Conservation (phyloP, 2,329 filamentous ascomycete genomes). For the Alternaria conjuncta region DNA sequence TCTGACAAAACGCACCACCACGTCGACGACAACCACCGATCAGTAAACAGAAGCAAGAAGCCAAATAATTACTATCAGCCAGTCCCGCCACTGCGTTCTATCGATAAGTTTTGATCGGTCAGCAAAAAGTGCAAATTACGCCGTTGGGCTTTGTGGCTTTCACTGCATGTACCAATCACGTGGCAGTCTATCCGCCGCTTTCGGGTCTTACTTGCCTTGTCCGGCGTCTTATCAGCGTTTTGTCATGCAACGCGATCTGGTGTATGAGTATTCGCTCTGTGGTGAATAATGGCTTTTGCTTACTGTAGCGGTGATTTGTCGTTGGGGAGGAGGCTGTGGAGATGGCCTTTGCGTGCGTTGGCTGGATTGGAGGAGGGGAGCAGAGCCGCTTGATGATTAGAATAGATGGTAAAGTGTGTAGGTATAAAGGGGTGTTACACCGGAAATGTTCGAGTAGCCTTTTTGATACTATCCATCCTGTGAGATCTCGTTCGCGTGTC, state of each 20-base stretch:
- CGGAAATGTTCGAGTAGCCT: background rate
- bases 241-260: background rate
- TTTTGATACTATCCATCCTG: accelerated
- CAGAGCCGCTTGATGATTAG: background rate
- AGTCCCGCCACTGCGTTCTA: background rate
- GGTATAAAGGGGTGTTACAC: background rate
- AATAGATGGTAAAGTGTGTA: background rate
- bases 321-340: background rate
- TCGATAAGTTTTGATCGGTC: background rate
- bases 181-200: background rate
- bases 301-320: background rate
- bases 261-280: background rate
- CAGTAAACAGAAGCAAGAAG: background rate
- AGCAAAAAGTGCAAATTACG: background rate
- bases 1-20: background rate
- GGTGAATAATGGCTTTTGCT: background rate
- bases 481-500: background rate
- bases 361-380: background rate
- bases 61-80: no score
- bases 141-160: background rate
- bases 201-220: background rate
- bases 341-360: background rate
- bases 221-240: background rate
- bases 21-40: background rate
- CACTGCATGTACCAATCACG: background rate